A percentile compares a stretch with the other conserved stretches of the same genome.
Evolutionary conservation across 1,284 basidiomycete genomes (phyloP).

Genomic region (Apiotrichum siamense): DNA sequence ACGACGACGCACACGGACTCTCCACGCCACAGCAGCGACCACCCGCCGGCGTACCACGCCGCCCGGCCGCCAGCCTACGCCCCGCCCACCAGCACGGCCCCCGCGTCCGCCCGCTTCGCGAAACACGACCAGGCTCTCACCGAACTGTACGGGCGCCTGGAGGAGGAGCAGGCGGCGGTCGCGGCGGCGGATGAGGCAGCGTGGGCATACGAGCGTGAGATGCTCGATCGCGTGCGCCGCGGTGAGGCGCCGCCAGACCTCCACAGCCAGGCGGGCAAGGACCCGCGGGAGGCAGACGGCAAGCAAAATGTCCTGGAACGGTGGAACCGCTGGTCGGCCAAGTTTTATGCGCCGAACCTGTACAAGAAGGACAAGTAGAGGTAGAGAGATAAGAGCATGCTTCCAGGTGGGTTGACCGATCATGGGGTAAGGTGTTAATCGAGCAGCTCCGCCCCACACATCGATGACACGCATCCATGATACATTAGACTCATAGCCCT

Average conservation of each 20-base stretch:
- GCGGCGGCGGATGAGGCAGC: background rate
- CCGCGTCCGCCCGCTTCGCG: background rate
- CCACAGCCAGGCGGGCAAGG: background rate
- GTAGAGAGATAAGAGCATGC: no score
- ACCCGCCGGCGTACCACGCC: background rate
- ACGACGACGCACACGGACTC: background rate
- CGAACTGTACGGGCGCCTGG: background rate
- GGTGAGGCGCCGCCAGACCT: background rate
- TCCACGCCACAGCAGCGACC: background rate
- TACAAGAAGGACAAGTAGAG: background rate
- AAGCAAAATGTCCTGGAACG: background rate
- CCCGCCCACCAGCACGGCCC: background rate
- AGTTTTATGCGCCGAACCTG: slow-evolving; percentile 4
- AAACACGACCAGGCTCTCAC: background rate
- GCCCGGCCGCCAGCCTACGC: background rate
- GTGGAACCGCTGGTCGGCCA: slow-evolving; percentile 3
- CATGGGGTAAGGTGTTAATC: no score
- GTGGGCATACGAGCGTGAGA: background rate
- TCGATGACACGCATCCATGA: no score
- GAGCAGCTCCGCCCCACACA: no score
- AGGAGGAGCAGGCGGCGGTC: background rate
- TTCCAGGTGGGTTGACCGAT: no score
- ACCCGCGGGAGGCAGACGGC: background rate
- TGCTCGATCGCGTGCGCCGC: background rate
- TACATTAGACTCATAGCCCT: no score